Conservation (phyloP, 371 early-diverging fungal genomes). For the Mucor circinelloides region DNA sequence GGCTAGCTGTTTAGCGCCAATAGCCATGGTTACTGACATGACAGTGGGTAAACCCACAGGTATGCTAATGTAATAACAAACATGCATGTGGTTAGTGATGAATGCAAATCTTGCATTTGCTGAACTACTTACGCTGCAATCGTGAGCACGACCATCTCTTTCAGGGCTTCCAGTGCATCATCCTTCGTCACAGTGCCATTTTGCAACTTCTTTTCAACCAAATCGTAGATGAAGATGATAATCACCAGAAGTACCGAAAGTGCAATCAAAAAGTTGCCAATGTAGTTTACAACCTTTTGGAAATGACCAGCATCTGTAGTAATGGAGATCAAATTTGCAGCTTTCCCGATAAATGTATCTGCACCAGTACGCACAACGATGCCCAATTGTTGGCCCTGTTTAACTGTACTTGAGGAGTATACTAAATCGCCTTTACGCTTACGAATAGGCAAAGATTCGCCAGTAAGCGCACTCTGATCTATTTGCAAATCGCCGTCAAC, state of each 20-base stretch:
- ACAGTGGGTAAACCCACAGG: constrained; percentile 97
- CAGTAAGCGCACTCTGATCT: constrained; percentile 96
- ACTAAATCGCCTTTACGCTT: constrained; percentile 83
- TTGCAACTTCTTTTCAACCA: constrained; percentile 52
- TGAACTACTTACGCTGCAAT: constrained; percentile 76
- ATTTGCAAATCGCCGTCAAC: constrained; percentile 80
- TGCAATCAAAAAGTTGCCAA: constrained; percentile 91
- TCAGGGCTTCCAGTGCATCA: constrained; percentile 66
- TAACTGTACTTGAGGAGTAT: constrained; percentile 89
- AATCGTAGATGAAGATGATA: constrained; percentile 78
- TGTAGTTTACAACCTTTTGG: constrained; percentile 88
- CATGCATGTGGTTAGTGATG: not conserved
- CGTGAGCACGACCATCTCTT: constrained; percentile 87
- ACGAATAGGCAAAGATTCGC: constrained; percentile 87
- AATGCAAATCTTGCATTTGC: not conserved
- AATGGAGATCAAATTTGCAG: constrained; percentile 86
- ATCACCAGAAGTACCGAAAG: constrained; percentile 81
- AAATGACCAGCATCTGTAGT: constrained; percentile 88
- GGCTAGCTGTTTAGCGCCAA: constrained; percentile 92
- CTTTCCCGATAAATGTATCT: constrained; percentile 90
- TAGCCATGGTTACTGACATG: constrained; percentile 95
- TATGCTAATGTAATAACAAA: constrained; percentile 51
- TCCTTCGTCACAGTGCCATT: constrained; percentile 35
- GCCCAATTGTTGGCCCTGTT: constrained; percentile 88
- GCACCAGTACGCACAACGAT: constrained; percentile 88